Percentiles rank a stretch among this genome's conserved stretches.
These are phyloP conservation scores for Sinapis alba DNA, from an alignment of 441 rosid genomes.

Conservation along the genomic window DNA sequence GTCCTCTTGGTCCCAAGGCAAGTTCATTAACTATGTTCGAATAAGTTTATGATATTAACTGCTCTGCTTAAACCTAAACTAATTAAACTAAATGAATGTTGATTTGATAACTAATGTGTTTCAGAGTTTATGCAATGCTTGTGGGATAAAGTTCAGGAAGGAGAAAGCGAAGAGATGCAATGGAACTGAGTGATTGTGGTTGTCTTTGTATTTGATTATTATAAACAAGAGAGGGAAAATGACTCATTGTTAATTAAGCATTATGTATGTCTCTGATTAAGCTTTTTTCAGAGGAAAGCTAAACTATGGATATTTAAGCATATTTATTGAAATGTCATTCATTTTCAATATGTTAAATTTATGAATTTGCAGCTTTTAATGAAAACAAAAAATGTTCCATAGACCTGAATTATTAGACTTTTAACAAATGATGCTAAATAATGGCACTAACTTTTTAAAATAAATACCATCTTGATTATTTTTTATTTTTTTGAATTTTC, in stretches of 20 bases:
- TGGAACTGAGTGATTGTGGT: neutral
- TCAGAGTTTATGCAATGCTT: conserved; percentile 43
- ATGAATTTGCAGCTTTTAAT: neutral
- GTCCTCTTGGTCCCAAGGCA: conserved; percentile 41
- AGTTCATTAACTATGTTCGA: neutral
- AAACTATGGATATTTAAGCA: neutral
- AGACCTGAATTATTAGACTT: neutral
- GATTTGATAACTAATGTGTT: conserved; percentile 8
- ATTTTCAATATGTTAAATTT: neutral
- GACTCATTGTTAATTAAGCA: neutral
- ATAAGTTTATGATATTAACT: neutral
- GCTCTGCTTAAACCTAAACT: neutral
- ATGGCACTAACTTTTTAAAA: neutral
- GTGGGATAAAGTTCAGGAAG: conserved; percentile 44
- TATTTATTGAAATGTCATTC: neutral
- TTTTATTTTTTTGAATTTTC: neutral
- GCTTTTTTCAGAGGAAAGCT: neutral
- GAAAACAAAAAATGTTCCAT: neutral
- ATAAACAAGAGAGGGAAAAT: neutral
- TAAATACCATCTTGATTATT: neutral
- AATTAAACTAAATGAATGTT: neutral
- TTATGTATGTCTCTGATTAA: neutral
- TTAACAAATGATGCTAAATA: neutral
- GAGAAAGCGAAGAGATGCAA: conserved; percentile 23
- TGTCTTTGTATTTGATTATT: neutral